Base-by-base conservation (phyloP, 2,329 filamentous ascomycete genomes). In the Aspergillus fumigatus region DNA sequence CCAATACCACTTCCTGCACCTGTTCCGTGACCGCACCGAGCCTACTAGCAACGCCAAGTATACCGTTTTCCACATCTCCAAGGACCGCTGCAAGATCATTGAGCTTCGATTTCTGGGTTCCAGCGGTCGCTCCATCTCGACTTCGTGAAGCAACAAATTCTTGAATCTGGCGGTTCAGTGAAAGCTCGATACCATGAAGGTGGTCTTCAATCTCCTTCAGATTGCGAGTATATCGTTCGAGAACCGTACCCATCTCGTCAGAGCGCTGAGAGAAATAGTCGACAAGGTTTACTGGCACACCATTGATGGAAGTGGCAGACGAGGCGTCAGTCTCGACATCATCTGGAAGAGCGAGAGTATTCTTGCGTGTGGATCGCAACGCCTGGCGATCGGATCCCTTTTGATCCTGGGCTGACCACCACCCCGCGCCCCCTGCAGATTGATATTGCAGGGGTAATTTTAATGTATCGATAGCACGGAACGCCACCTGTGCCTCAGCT, bases 391-490 rank as follows among this genome's bases (percentile, higher is more conserved):
- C 71, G 9, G 73, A 65, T 25, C 74, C 65, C 47, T 74, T 68
- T 56, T 76, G 74, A 57, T 76, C 71, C 41, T 71, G 67, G 23
- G 67, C 64, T 21, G 73, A 71, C 72, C 73, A 76, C 74, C 73
- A 75, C 21, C 73, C 69, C 56, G 67, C 62, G 27, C 67, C 69
- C 17, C 72, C 65, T 8, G 71, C 71, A 56, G 83, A 82, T 64
- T 86, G 84, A 68, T 84, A 87, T 62, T 85, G 81, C 50, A 79
- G 66, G 1, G 90, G 89, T 17, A 92, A 79, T 64, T 87, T 86
- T 53, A 92, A 79, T 67, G 90, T 90, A 66, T 91, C 87, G 32
- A 90, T 84, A 23, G 87, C 87, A 56, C 87, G 84, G 78, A 90
- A 89, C 59, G 84, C 84, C 54, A 90, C 81, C 62, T 86, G 84